phyloP scores from a whole-genome alignment of 306 rosid species.

The Cicer bijugum region DNA sequence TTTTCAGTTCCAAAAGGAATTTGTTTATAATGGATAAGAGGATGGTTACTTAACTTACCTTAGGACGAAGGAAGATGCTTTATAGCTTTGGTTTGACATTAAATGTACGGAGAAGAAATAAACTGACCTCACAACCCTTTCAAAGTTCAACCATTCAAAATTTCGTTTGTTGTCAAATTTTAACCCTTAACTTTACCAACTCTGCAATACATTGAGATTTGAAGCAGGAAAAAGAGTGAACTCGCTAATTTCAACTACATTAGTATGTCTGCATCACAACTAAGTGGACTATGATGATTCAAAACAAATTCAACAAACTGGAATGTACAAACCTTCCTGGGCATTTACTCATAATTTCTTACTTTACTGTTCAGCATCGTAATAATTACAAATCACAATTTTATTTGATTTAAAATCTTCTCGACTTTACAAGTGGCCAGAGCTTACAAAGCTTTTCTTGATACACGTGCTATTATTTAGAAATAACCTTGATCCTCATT shows the following conservation, averaged over 20 bases:
- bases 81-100: constrained; percentile 4
- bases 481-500: background rate
- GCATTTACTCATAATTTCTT: background rate
- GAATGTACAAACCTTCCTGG: background rate
- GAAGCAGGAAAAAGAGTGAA: constrained; percentile 17
- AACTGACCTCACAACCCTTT: constrained; percentile 14
- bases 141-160: constrained; percentile 3
- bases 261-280: background rate
- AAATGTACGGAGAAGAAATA: constrained; percentile 8
- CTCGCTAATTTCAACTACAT: constrained; percentile 11
- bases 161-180: background rate
- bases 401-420: background rate
- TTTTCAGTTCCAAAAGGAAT: constrained; percentile 5
- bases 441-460: background rate
- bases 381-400: background rate
- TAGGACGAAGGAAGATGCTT: constrained; percentile 21
- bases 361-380: background rate
- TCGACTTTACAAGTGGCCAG: background rate
- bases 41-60: background rate
- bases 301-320: background rate
- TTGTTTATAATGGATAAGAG: background rate
- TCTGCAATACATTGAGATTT: constrained; percentile 16
- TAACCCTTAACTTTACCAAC: background rate
- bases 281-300: background rate
- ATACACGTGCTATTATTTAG: background rate